Percentiles rank a stretch among this genome's conserved stretches.
These are phyloP conservation scores for Plenodomus tracheiphilus DNA, from an alignment of 2,329 filamentous ascomycete genomes.

Conservation along the genomic window DNA sequence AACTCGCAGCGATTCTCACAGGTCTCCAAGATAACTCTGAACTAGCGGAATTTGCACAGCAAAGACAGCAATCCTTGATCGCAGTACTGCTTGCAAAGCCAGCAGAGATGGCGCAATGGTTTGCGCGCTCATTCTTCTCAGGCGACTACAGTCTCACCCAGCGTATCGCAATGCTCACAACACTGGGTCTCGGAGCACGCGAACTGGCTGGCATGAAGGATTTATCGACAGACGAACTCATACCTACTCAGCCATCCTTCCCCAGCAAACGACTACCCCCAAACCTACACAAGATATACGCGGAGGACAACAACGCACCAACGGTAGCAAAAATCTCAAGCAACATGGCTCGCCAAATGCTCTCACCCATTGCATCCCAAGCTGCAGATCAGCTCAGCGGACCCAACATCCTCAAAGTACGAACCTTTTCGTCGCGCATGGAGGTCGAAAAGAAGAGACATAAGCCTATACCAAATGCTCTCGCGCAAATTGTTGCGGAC, in stretches of 20 bases:
- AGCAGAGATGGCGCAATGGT: conserved; percentile 78
- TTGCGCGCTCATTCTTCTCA: conserved; percentile 82
- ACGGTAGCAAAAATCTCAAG: conserved; percentile 70
- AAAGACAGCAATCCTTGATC: conserved; percentile 79
- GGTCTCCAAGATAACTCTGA: conserved; percentile 86
- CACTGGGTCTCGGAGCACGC: conserved; percentile 78
- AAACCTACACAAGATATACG: conserved; percentile 73
- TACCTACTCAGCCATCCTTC: conserved; percentile 57
- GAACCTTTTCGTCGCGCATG: conserved; percentile 82
- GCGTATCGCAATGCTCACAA: conserved; percentile 77
- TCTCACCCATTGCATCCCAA: conserved; percentile 78
- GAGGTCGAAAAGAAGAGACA: conserved; percentile 63
- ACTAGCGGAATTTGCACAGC: conserved; percentile 70
- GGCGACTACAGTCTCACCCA: conserved; percentile 90
- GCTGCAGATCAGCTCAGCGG: conserved; percentile 80
- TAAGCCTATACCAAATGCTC: conserved; percentile 71
- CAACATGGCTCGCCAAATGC: conserved; percentile 70
- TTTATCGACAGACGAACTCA: conserved; percentile 52
- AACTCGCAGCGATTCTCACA: conserved; percentile 75
- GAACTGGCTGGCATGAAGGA: conserved; percentile 79
- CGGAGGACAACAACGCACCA: conserved; percentile 50
- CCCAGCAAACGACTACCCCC: conserved; percentile 79
- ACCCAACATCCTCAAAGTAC: conserved; percentile 82
- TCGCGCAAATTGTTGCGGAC: conserved; percentile 73
- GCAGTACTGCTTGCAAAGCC: conserved; percentile 79